Evolutionary conservation across 1,284 basidiomycete genomes (phyloP), one percentile per base, ranked within the genome.

Genomic region (Naganishia liquefaciens): DNA sequence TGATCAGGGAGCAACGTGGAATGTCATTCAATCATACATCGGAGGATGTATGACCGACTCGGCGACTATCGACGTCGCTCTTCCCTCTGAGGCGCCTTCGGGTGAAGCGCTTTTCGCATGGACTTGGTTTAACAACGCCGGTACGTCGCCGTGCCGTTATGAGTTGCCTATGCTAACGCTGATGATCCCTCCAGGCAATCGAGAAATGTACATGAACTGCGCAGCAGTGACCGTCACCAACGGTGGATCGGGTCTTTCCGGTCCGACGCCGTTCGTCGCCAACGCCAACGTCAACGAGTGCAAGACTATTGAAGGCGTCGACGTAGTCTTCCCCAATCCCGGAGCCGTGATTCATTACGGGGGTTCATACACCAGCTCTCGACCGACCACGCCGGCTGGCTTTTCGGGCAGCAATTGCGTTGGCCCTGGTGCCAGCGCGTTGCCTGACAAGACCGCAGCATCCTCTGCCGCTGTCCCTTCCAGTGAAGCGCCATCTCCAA

Each of bases 51-150:
- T 78, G 40, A 66, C 75, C 53, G 67, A 70, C 21, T 58, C 63
- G 6, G 66, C 69, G 54, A 76, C 70, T 53, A 67, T 69, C 42
- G 64, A 70, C 30, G 69, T 81, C 25, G 69, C 70, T 2, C 73
- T 81, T 30, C 80, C 80, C 5, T 42, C 42, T 9, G 71, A 74
- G 27, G 73, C 78, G 0, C 79, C 79, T 0, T 62, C 70, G 7
- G 78, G 75, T 10, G 71, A 78, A 33, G 80, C 78, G 5, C 65
- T 80, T n/a, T 79, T 81, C 54, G 72, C 74, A 21, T 81, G 80
- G 80, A 74, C 72, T 10, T 81, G 80, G 80, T 78, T 79, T 72
- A 81, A 81, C 71, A 55, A 65, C 49, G 25, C 68, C 30, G 64
- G 64, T 66, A 60, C 46, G 64, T 57, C 19, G n/a, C 23, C 23